Base-by-base conservation (phyloP, 148 eudicot species). In the Simmondsia chinensis region DNA sequence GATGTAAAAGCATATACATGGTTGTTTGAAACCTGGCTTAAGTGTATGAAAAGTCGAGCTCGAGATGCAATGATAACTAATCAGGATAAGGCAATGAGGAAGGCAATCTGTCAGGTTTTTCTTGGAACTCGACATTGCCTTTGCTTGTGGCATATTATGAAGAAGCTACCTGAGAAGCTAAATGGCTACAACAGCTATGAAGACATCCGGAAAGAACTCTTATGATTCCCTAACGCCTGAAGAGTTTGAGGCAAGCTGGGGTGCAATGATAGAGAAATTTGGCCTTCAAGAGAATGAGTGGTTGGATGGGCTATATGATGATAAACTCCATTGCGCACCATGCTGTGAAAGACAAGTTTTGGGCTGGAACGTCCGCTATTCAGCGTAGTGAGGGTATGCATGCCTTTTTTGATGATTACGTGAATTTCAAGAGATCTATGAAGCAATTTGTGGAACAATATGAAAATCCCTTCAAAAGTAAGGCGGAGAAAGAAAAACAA, bases 241-340 rank as follows among this genome's bases (percentile, higher is more conserved):
- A 2, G 60, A 55, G 4, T 55, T 55, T 33, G 60, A 55, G 35
- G 32, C 13, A 1, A 16, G 10, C 10, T 55, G 50, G 60, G 6
- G 2, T 1, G 22, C 10, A 16, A 1, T 55, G 1, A 15, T 43
- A 4, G 9, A 1, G 0, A 31, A 33, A 4, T 33, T 9, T 14
- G 29, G 28, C 10, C 45, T 47, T 19, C 7, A 38, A 13, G 10
- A 21, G 2, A 47, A 57, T 48, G 46, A 25, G 19, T 48, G 54
- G 63, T 31, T 57, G 18, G 20, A 13, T 0, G 17, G 12, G 1
- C 17, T 57, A 30, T 57, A 35, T 48, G 1, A 3, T 0, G 46
- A 28, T 9, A n/a, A 48, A 7, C 3, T 37, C 0, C n/a, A 7
- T 11, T 57, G 63, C 54, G 22, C 31, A 21, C 63, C 40, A 11